Conservation (phyloP, 148 eudicot species). For the Dysphania ambrosioides region DNA sequence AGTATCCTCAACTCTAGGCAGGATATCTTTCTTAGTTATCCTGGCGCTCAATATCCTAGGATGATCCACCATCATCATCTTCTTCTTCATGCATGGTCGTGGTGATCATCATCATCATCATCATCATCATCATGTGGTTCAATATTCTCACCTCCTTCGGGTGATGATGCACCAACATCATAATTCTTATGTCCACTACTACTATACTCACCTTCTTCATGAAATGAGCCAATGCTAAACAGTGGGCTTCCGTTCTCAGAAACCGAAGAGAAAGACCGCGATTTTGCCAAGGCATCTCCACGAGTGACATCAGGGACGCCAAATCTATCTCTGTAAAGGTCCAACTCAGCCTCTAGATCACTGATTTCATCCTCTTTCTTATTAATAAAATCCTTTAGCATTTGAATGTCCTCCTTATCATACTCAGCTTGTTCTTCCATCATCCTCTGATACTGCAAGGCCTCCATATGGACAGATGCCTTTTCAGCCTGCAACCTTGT, state of each 20-base stretch:
- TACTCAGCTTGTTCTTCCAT: constrained; percentile 99
- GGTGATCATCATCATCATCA: constrained; percentile 14
- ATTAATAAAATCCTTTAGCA: constrained; percentile 49
- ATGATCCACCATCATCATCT: constrained; percentile 23
- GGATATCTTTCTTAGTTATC: constrained; percentile 37
- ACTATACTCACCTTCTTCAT: constrained; percentile 2
- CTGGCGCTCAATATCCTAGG: constrained; percentile 45
- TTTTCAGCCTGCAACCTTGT: constrained; percentile 90
- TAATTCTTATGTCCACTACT: neutral
- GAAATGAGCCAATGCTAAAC: constrained; percentile 20
- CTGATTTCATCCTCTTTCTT: constrained; percentile 68
- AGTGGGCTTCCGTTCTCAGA: constrained; percentile 49
- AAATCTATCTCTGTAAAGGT: constrained; percentile 54
- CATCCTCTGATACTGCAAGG: constrained; percentile 94
- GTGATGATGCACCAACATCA: neutral
- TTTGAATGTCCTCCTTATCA: constrained; percentile 64
- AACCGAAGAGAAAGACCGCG: constrained; percentile 50
- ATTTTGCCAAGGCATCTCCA: constrained; percentile 53
- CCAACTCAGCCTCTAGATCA: constrained; percentile 65
- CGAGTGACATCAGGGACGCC: constrained; percentile 45
- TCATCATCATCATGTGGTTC: constrained; percentile 5
- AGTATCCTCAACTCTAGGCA: constrained; percentile 41
- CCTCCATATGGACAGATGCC: constrained; percentile 94
- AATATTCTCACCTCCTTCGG: neutral
- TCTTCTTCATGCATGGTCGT: neutral